Evolutionary conservation across 1,284 basidiomycete species (phyloP).

Genomic region (Cerioporus squamosus): DNA sequence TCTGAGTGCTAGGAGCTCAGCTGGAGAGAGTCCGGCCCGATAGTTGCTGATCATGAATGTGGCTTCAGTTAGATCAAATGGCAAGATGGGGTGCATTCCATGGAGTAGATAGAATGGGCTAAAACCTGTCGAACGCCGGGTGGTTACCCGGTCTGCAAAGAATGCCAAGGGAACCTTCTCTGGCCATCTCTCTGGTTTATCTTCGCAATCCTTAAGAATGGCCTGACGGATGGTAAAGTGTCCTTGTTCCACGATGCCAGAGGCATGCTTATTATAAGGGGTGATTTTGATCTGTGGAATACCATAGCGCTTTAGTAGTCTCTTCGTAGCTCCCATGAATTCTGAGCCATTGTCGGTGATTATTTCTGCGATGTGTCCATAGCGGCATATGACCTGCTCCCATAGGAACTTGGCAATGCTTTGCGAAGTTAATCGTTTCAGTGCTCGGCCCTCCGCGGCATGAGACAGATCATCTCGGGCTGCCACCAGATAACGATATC

Average conservation of each 20-base stretch:
- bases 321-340: neutral
- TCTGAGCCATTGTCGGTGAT: constrained; percentile 7
- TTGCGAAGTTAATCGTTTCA: neutral
- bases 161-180: neutral
- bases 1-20: constrained; percentile 4
- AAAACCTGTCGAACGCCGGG: constrained; percentile 3
- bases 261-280: too few relatives aligned
- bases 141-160: constrained; percentile 5
- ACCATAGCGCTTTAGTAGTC: constrained; percentile 1
- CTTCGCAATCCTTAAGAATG: constrained; percentile 14
- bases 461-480: constrained; percentile 8
- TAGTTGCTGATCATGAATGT: constrained; percentile 14
- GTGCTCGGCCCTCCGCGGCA: neutral
- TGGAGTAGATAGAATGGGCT: constrained; percentile 12
- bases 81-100: constrained; percentile 12
- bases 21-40: neutral
- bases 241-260: too few relatives aligned
- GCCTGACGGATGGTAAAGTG: neutral
- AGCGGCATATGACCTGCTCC: constrained; percentile 4
- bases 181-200: constrained; percentile 1
- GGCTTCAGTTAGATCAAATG: constrained; percentile 9
- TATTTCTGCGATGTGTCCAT: neutral
- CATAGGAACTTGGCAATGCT: constrained; percentile 5
- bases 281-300: constrained; percentile 11
- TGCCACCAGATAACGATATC: constrained; percentile 8